A percentile compares a stretch with the other conserved stretches of the same genome.
phyloP scores from a whole-genome alignment of 495 filamentous ascomycete species.

The Aspergillus ellipticus region DNA sequence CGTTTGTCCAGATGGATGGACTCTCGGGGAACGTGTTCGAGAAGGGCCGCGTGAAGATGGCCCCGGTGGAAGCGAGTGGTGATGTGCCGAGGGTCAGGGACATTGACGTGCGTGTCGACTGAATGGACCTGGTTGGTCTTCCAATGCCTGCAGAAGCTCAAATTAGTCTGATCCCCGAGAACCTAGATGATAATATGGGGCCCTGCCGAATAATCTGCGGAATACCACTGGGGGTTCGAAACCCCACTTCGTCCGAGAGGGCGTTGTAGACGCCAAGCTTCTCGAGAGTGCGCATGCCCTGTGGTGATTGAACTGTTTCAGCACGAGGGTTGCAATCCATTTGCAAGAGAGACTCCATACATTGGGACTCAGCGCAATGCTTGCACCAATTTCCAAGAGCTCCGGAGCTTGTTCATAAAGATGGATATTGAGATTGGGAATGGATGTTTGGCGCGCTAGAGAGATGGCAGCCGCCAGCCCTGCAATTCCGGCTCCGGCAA shows the following conservation, averaged over 20 bases:
- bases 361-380: constrained; percentile 50
- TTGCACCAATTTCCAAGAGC: constrained; percentile 46
- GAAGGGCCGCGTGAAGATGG: constrained; percentile 44
- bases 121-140: constrained; percentile 46
- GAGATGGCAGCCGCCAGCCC: constrained; percentile 45
- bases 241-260: constrained; percentile 38
- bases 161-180: not conserved
- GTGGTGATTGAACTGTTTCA: not conserved
- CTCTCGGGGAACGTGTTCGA: constrained; percentile 35
- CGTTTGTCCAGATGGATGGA: constrained; percentile 26
- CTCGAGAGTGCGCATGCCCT: constrained; percentile 46
- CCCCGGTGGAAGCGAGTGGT: constrained; percentile 46
- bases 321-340: not conserved
- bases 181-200: not conserved
- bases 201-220: constrained; percentile 30
- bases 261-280: constrained; percentile 40
- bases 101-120: constrained; percentile 31
- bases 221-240: constrained; percentile 37
- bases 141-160: constrained; percentile 26
- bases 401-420: constrained; percentile 45
- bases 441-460: constrained; percentile 17
- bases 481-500: constrained; percentile 47
- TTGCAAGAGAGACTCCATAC: constrained; percentile 13
- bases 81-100: constrained; percentile 38
- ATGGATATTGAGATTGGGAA: constrained; percentile 37